These are phyloP conservation scores for Priceomyces castillae DNA, from an alignment of 805 yeast species.

Conservation along the genomic window DNA sequence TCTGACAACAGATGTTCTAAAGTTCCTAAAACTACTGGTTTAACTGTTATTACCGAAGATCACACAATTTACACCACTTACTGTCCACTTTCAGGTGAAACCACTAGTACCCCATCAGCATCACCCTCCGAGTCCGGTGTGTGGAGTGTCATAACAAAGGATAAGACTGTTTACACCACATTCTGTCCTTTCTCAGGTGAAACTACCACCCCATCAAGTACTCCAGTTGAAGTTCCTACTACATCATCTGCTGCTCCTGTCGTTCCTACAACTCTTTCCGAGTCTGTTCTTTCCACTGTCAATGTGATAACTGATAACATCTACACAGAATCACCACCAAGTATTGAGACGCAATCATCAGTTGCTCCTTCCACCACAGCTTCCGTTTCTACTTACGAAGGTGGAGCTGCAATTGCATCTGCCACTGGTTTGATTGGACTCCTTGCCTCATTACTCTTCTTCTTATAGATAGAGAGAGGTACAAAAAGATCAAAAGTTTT, in stretches of 20 bases:
- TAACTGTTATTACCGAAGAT: conserved; percentile 16
- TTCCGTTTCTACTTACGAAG: conserved; percentile 25
- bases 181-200: conserved; percentile 27
- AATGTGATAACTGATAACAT: conserved; percentile 44
- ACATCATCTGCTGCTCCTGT: neutral
- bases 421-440: conserved; percentile 25
- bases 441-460: conserved; percentile 14
- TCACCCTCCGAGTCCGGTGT: neutral
- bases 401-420: conserved; percentile 22
- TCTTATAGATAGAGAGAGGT: conserved; percentile 5
- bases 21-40: conserved; percentile 33
- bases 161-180: conserved; percentile 39
- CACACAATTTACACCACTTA: conserved; percentile 7
- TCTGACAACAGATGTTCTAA: conserved; percentile 27
- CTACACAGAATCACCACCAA: conserved; percentile 29
- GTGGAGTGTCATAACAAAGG: conserved; percentile 22
- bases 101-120: conserved; percentile 13
- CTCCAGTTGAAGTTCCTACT: conserved; percentile 7
- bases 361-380: conserved; percentile 13
- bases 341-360: conserved; percentile 13
- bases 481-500: neutral
- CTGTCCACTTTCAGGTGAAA: conserved; percentile 10
- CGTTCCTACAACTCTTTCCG: conserved; percentile 10
- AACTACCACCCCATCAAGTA: conserved; percentile 8
- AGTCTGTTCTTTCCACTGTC: conserved; percentile 21